Conservation (phyloP, 2,329 filamentous ascomycete species). For the Trichoderma oligosporum region DNA sequence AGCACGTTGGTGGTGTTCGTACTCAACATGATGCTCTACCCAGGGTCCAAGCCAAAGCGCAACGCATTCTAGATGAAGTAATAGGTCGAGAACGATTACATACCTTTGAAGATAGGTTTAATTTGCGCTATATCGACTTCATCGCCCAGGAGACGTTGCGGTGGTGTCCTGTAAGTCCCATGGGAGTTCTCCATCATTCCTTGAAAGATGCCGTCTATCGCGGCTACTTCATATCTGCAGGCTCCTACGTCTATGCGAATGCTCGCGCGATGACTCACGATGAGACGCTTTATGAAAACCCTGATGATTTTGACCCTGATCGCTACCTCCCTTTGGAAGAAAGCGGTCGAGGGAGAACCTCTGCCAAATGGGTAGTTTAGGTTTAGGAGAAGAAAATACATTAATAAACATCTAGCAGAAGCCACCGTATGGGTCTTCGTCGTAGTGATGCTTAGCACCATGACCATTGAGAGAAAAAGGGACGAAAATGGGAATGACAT, state of each 20-base stretch:
- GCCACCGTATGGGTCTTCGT: constrained; percentile 42
- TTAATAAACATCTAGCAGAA: constrained; percentile 48
- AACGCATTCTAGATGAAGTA: constrained; percentile 44
- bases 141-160: constrained; percentile 47
- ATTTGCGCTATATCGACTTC: constrained; percentile 42
- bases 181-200: constrained; percentile 53
- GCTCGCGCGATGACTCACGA: constrained; percentile 45
- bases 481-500: constrained; percentile 36
- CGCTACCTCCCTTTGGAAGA: constrained; percentile 37
- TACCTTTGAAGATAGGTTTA: constrained; percentile 41
- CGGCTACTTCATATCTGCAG: constrained; percentile 55
- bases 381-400: constrained; percentile 50
- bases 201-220: constrained; percentile 54
- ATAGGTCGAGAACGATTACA: constrained; percentile 45
- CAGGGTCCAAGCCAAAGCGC: constrained; percentile 44
- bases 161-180: constrained; percentile 43
- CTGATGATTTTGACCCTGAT: constrained; percentile 45
- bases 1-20: constrained; percentile 43
- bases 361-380: constrained; percentile 48
- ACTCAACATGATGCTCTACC: constrained; percentile 43
- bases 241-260: constrained; percentile 43
- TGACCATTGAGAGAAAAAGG: constrained; percentile 33
- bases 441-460: constrained; percentile 38
- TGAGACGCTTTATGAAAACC: constrained; percentile 37
- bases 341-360: constrained; percentile 43